Conservation (phyloP, 176 grass and related monocot species). For the Miscanthus lutarioriparius region DNA sequence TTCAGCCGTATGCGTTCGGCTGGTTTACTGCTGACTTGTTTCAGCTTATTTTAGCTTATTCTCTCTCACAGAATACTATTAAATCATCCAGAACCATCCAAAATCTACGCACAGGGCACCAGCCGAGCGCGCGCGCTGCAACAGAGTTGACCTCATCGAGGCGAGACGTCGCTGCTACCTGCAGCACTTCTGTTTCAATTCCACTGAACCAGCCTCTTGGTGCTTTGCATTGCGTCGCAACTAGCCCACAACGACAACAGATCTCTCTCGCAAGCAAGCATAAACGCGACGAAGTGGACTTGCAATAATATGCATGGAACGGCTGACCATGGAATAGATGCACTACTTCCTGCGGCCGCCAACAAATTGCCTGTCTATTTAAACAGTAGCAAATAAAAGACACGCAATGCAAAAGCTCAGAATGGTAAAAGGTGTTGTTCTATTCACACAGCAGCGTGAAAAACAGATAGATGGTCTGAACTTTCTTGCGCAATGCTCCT, state of each 20-base stretch:
- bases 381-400: neutral
- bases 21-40: too few relatives aligned
- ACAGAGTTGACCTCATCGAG: constrained; percentile 8
- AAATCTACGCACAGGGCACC: too few relatives aligned
- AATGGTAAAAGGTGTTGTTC: constrained; percentile 20
- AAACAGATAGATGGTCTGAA: neutral
- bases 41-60: too few relatives aligned
- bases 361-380: constrained; percentile 36
- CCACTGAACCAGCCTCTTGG: constrained; percentile 19
- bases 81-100: too few relatives aligned
- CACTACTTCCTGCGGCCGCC: constrained; percentile 1
- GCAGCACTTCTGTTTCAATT: constrained; percentile 1
- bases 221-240: neutral
- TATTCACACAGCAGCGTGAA: neutral
- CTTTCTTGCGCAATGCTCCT: too few relatives aligned
- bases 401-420: neutral
- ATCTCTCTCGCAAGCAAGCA: neutral
- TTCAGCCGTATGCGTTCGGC: too few relatives aligned
- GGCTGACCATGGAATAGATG: constrained; percentile 36
- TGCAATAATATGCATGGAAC: constrained; percentile 13
- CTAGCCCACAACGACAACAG: neutral
- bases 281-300: constrained; percentile 26
- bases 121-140: too few relatives aligned
- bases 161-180: neutral
- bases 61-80: too few relatives aligned